phyloP scores from a whole-genome alignment of 345 rosid species.

The Diplotaxis tenuifolia region DNA sequence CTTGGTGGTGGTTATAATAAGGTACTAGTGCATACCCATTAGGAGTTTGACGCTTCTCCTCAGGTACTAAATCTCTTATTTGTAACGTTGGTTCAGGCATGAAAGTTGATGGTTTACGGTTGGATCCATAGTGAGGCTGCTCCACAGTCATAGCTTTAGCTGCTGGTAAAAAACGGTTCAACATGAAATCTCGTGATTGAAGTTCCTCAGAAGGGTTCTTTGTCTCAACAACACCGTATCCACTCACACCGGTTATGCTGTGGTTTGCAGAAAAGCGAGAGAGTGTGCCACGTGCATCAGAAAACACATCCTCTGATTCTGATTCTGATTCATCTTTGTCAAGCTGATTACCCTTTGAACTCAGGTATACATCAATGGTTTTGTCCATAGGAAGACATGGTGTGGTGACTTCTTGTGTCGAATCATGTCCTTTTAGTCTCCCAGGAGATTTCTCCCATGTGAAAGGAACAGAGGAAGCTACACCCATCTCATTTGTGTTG shows the following conservation, averaged over 20 bases:
- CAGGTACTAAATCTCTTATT: conserved; percentile 33
- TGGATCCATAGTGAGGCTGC: conserved; percentile 60
- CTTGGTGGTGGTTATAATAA: conserved; percentile 39
- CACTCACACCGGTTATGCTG: conserved; percentile 61
- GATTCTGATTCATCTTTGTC: conserved; percentile 25
- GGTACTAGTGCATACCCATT: conserved; percentile 26
- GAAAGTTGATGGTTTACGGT: conserved; percentile 43
- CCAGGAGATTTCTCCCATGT: conserved; percentile 90
- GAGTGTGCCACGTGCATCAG: conserved; percentile 71
- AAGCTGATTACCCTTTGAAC: conserved; percentile 29
- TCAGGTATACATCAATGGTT: too few relatives aligned
- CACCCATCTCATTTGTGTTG: conserved; percentile 30
- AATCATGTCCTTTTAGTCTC: conserved; percentile 43
- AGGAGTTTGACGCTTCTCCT: conserved; percentile 30
- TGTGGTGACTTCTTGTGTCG: conserved; percentile 16
- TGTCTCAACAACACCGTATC: conserved; percentile 39
- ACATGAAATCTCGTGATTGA: conserved; percentile 75
- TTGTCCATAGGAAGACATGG: conserved; percentile 55
- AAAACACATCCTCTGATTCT: conserved; percentile 51
- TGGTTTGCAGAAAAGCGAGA: conserved; percentile 52
- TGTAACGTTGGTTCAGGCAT: conserved; percentile 52
- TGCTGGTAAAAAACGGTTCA: conserved; percentile 93
- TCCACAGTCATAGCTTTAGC: conserved; percentile 91
- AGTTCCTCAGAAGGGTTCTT: conserved; percentile 53
- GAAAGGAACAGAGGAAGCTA: conserved; percentile 80